Base-by-base conservation (phyloP, 202 grass and related monocot genomes). In the Saccharum hybrid region DNA sequence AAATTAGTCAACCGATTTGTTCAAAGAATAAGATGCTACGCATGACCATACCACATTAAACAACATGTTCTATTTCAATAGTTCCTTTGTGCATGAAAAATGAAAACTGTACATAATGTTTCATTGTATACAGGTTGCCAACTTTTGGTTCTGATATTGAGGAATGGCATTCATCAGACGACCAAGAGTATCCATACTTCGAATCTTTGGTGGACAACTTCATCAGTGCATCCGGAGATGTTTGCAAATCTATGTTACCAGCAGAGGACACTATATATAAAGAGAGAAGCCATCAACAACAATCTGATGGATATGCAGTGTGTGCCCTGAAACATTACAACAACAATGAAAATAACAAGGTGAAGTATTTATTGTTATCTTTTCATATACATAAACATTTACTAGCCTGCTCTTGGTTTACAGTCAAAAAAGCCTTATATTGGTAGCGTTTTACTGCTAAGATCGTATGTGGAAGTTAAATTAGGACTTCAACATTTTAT, bases 261-360 rank as follows among this genome's bases (percentile, higher is more conserved):
- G 15, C 7, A 51, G 13, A 72, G 11, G 28, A 33, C 48, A 15
- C 30, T 31, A 19, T 52, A 28, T 26, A 73, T 26, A 62, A 4
- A 2, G 33, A 46, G 68, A 3, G 10, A 16, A 28, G 4, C 1
- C 2, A 26, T 66, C 12, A 10, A 4, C 23, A 3, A 16, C 14
- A 33, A 49, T 33, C 71, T 19, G 14, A 52, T 10, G 3, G 5
- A 14, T 52, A 18, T 62, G 74, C 74, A 16, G 37, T 28, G 54
- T 42, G 37, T 76, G 74, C 74, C 21, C 21, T 62, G 13, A 63
- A 76, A 21, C 22, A 62, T 76, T 62, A 76, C 12, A 76, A 76
- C 60, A 56, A 26, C n/a, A 14, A 23, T 6, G 51, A 54, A 11
- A 59, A 14, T 18, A 75, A 75, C 37, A 76, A 76, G 73, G 73